Evolutionary conservation across 2,329 filamentous ascomycete species (phyloP).

Genomic region (Monosporascus sp.): DNA sequence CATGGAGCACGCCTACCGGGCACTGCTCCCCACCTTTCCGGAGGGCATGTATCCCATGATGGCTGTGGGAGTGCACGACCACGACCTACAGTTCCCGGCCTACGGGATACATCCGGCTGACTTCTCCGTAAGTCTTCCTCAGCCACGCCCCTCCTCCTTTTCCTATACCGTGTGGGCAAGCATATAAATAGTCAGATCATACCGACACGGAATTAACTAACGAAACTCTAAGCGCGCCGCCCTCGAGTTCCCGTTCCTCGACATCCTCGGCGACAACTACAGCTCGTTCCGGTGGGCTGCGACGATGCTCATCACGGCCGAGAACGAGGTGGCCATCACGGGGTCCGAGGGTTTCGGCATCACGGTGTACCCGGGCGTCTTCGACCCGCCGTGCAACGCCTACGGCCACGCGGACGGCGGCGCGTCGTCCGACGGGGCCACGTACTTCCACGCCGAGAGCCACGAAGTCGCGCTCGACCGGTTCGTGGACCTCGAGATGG

Average conservation of each 20-base stretch:
- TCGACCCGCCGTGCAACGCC: slow-evolving; percentile 45
- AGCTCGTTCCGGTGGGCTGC: slow-evolving; percentile 48
- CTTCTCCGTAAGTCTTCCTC: slow-evolving; percentile 37
- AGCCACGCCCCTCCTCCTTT: slow-evolving; percentile 6
- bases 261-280: slow-evolving; percentile 43
- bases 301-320: slow-evolving; percentile 40
- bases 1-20: slow-evolving; percentile 41
- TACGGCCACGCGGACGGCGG: slow-evolving; percentile 24
- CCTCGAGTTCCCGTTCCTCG: slow-evolving; percentile 52
- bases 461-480: slow-evolving; percentile 12
- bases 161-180: no score
- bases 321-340: slow-evolving; percentile 36
- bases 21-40: slow-evolving; percentile 44
- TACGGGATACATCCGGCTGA: slow-evolving; percentile 36
- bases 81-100: slow-evolving; percentile 41
- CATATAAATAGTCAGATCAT: no score
- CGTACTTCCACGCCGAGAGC: slow-evolving; percentile 14
- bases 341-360: slow-evolving; percentile 44
- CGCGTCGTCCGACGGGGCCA: slow-evolving; percentile 19
- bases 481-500: slow-evolving; percentile 26
- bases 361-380: slow-evolving; percentile 33
- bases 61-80: slow-evolving; percentile 44
- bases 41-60: slow-evolving; percentile 48
- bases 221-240: slow-evolving; percentile 35
- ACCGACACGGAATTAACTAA: no score